Conservation (phyloP, 129 eudicot genomes). For the Flaveria robusta region DNA sequence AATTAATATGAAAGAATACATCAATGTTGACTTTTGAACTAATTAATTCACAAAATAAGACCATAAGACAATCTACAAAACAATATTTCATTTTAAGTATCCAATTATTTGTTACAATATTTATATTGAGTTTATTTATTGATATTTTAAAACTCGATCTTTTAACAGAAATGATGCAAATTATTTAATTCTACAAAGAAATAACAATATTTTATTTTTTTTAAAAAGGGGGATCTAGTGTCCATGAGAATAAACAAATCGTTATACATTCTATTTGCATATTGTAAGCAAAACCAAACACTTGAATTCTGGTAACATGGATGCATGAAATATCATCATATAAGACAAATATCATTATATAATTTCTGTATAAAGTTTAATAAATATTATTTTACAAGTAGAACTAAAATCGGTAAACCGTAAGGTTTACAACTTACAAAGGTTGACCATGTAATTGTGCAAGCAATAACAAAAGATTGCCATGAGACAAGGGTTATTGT, state of each 20-base stretch:
- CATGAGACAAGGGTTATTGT: slow-evolving; percentile 36
- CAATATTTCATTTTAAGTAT: not conserved
- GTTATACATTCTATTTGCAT: too few species aligned
- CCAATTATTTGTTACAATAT: not conserved
- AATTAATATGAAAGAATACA: not conserved
- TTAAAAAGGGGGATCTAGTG: not conserved
- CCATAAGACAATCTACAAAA: not conserved
- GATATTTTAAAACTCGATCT: not conserved
- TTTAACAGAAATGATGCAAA: too few species aligned
- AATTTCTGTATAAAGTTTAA: not conserved
- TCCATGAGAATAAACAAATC: not conserved
- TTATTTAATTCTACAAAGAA: too few species aligned
- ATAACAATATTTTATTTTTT: too few species aligned
- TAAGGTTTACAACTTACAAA: slow-evolving; percentile 25
- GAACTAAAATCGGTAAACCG: not conserved
- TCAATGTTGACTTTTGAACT: slow-evolving; percentile 29
- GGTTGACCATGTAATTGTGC: slow-evolving; percentile 38
- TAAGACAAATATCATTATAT: not conserved
- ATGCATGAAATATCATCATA: not conserved
- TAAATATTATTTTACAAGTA: not conserved
- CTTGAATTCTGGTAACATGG: not conserved
- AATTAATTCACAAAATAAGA: slow-evolving; percentile 1
- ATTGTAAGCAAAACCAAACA: not conserved
- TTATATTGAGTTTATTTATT: not conserved
- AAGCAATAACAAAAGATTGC: slow-evolving; percentile 30